These are phyloP conservation scores for Schizochytrium sp. DNA, from an alignment of 108 stramenopile genomes.

Conservation along the genomic window DNA sequence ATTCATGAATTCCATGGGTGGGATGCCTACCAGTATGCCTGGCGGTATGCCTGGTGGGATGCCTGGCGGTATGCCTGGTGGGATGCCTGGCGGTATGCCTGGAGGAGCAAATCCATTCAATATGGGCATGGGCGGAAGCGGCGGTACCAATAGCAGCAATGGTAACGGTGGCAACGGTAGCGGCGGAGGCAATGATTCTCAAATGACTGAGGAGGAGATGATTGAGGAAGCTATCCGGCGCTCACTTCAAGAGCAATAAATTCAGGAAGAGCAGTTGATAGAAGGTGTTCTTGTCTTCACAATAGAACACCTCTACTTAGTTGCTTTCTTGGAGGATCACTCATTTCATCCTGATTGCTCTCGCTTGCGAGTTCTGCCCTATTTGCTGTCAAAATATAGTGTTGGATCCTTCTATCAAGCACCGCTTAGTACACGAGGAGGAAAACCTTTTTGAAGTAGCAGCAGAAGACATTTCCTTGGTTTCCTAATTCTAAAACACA, in stretches of 20 bases:
- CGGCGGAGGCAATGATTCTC: background rate
- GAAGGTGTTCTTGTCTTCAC: too few relatives aligned
- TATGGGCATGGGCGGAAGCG: background rate
- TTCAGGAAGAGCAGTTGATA: too few relatives aligned
- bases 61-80: background rate
- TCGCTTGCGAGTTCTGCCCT: too few relatives aligned
- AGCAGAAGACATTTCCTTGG: too few relatives aligned
- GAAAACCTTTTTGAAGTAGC: too few relatives aligned
- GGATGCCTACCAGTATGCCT: background rate
- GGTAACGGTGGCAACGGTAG: background rate
- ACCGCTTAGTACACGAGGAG: too few relatives aligned
- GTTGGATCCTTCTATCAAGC: too few relatives aligned
- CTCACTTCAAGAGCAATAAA: slow-evolving; percentile 60
- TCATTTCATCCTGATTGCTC: too few relatives aligned
- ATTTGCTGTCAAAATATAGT: too few relatives aligned
- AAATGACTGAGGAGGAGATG: slow-evolving; percentile 61
- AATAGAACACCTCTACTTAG: too few relatives aligned
- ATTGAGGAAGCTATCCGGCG: slow-evolving; percentile 62
- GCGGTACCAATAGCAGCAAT: background rate
- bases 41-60: background rate
- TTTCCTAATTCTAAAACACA: too few relatives aligned
- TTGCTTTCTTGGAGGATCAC: too few relatives aligned
- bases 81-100: background rate
- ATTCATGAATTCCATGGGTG: background rate
- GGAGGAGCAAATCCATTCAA: background rate